Base-by-base conservation (phyloP, 306 rosid species). In the Rosa multiflora region DNA sequence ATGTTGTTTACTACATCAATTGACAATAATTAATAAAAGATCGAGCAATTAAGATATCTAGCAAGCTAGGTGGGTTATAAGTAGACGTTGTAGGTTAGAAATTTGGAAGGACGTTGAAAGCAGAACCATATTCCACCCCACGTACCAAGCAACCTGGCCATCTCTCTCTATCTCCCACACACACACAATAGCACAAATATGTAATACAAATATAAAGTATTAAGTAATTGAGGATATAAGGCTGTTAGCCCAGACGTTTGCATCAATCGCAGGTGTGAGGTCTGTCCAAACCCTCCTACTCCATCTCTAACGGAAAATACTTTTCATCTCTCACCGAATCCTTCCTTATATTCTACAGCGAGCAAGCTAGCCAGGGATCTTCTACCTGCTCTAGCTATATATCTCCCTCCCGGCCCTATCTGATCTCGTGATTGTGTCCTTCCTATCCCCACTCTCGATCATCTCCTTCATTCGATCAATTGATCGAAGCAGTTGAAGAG, bases 21-120 rank as follows among this genome's bases (percentile, higher is more conserved):
- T 21, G 43, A 35, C 2, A 32, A 32, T 6, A 61, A 26, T 64
- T 29, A 15, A 37, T 9, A 77, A 39, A 59, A 23, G 32, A 66
- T 17, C 47, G 46, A 8, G 48, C 39, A 67, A 14, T 51, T 46
- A 76, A 67, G 81, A 67, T 78, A 74, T 75, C 80, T 76, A 74
- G 43, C 42, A 63, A 37, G 13, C 23, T 5, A 66, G 92, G 97
- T 92, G 97, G 96, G 90, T 94, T 90, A 92, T 87, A 91, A 92
- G 98, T 94, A 94, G 98, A 90, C 83, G 97, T 89, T 92, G 94
- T 94, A 92, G 98, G 98, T 94, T 92, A 86, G 98, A 94, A 94
- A 94, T 86, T 87, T 76, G 83, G 89, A 81, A 83, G 88, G 97
- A 94, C 81, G 94, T 92, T 94, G 98, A 94, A 92, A 91, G 97